Base-by-base conservation (phyloP, 176 grass and related monocot species). In the Triticum turgidum region DNA sequence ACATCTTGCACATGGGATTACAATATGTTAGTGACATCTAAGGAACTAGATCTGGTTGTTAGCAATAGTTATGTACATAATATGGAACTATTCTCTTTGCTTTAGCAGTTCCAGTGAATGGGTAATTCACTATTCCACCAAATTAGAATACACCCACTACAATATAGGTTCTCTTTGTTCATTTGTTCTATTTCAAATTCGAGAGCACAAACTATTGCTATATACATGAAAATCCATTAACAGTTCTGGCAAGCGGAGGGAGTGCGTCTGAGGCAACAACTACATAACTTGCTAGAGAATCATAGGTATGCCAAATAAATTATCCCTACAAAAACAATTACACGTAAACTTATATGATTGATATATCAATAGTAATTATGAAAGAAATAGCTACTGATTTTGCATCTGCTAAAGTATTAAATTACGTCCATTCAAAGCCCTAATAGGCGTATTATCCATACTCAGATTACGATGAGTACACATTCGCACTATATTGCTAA, bases 201-300 rank as follows among this genome's bases (percentile, higher is more conserved):
- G 4, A 69, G 65, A 69, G 66, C 7, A 39, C 8, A 70, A 11
- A 39, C 3, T 11, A 38, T 70, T n/a, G 5, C 15, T 69, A n/a
- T 37, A 21, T 34, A 69, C 34, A 21, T 70, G 15, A n/a, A 18
- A 10, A 8, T 4, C 1, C 18, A 21, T 91, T 80, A 81, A 62
- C 87, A 94, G 92, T 49, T 94, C 15, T 94, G 92, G 89, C 92
- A 91, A 80, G 75, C 32, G 61, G 92, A 94, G 84, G 89, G 78
- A 86, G 47, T 30, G 77, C 87, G 89, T 73, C 89, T 94, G 73
- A 89, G 85, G 68, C 92, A 94, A 51, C 89, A 91, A 94, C 79
- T 94, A 42, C 61, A 80, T 61, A 94, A 91, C 87, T 91, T 94
- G 78, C 89, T 89, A 91, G 87, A 89, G n/a, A 77, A 85, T 80